phyloP scores from a whole-genome alignment of 352 stramenopile species.

The Phytopythium chamaehyphon region DNA sequence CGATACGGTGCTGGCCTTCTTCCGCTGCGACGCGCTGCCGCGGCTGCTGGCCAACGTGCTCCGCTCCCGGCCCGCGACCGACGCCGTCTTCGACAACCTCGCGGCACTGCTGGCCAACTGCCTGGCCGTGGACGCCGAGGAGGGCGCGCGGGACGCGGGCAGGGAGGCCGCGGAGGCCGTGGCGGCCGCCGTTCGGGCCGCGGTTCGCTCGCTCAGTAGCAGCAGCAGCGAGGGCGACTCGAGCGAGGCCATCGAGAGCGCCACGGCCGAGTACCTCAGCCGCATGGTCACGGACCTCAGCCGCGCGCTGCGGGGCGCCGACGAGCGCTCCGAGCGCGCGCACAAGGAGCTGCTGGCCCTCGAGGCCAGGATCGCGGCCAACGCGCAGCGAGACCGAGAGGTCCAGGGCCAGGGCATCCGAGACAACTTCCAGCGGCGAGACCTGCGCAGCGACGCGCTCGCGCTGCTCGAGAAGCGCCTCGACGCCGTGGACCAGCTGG shows the following conservation, averaged over 20 bases:
- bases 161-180: constrained; percentile 40
- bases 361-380: constrained; percentile 38
- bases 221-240: too few species aligned
- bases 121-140: constrained; percentile 34
- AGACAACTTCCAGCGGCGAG: constrained; percentile 70
- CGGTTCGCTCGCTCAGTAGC: constrained; percentile 22
- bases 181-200: constrained; percentile 28
- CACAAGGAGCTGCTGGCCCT: constrained; percentile 45
- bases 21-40: constrained; percentile 60
- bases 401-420: constrained; percentile 70
- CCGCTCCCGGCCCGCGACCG: constrained; percentile 19
- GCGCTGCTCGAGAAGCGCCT: constrained; percentile 42
- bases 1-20: constrained; percentile 64
- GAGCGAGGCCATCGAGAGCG: constrained; percentile 17
- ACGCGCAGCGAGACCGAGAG: constrained; percentile 38
- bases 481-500: constrained; percentile 32
- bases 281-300: constrained; percentile 45
- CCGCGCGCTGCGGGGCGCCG: constrained; percentile 40
- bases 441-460: constrained; percentile 70
- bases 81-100: constrained; percentile 54
- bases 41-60: constrained; percentile 65
- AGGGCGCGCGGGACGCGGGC: constrained; percentile 19
- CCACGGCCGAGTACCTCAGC: constrained; percentile 39
- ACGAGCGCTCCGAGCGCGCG: constrained; percentile 30
- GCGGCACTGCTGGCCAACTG: constrained; percentile 58